phyloP scores from a whole-genome alignment of 2,329 filamentous ascomycete species.

The Byssoonygena ceratinophila region DNA sequence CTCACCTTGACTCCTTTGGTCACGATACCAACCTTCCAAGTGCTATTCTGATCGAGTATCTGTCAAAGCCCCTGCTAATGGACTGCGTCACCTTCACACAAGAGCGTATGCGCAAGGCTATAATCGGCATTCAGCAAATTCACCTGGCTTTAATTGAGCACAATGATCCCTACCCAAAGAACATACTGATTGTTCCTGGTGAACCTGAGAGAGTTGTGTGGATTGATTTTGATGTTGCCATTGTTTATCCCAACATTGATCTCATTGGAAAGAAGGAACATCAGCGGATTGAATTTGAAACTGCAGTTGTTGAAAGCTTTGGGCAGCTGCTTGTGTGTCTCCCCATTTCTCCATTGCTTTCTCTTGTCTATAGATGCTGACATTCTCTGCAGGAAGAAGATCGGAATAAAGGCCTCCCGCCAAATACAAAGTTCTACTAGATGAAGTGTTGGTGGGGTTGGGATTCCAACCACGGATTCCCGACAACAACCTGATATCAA shows the following conservation, averaged over 20 bases:
- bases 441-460: too few species aligned
- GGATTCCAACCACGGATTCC: too few species aligned
- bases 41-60: conserved; percentile 13
- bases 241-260: conserved; percentile 9
- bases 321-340: neutral
- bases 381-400: conserved; percentile 1
- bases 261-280: conserved; percentile 6
- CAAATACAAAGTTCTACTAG: neutral
- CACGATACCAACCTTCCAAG: conserved; percentile 2
- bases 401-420: neutral
- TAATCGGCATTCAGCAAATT: conserved; percentile 9
- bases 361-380: neutral
- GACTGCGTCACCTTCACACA: conserved; percentile 11
- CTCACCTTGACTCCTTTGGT: conserved; percentile 14
- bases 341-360: neutral
- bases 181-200: conserved; percentile 13
- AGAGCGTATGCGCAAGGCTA: conserved; percentile 11
- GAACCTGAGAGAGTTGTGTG: conserved; percentile 10
- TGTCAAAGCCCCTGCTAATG: conserved; percentile 13
- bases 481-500: too few species aligned
- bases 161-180: conserved; percentile 16
- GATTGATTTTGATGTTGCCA: conserved; percentile 16
- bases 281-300: conserved; percentile 9
- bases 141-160: conserved; percentile 13
- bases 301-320: conserved; percentile 10